A percentile compares a stretch with the other conserved stretches of the same genome.
phyloP scores from a whole-genome alignment of 2,329 filamentous ascomycete species.

The Remersonia thermophila region DNA sequence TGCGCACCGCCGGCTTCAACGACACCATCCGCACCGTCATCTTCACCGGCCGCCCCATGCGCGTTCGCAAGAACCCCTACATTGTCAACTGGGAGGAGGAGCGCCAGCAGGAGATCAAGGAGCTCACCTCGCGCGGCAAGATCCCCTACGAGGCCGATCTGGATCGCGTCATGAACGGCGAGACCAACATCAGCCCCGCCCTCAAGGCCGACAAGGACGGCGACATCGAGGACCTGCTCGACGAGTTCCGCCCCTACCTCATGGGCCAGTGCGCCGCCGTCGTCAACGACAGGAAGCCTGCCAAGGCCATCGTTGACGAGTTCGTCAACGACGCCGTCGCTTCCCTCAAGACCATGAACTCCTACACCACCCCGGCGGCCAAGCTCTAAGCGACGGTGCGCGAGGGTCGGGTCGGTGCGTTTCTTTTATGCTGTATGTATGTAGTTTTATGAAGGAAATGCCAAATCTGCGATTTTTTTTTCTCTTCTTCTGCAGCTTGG shows the following conservation, averaged over 20 bases:
- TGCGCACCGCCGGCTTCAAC: conserved; percentile 81
- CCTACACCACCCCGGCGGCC: conserved; percentile 19
- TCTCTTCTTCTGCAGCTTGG: background rate
- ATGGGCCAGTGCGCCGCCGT: conserved; percentile 97
- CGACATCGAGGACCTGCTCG: conserved; percentile 74
- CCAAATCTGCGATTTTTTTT: background rate
- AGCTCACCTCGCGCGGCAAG: conserved; percentile 75
- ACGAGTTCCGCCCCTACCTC: conserved; percentile 79
- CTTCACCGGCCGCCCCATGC: conserved; percentile 91
- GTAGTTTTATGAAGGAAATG: background rate
- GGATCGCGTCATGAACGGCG: conserved; percentile 59
- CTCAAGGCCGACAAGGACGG: conserved; percentile 46
- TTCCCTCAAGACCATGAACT: conserved; percentile 53
- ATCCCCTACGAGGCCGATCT: conserved; percentile 93
- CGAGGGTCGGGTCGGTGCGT: conserved; percentile 1
- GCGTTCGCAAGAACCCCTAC: conserved; percentile 87
- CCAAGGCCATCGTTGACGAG: conserved; percentile 89
- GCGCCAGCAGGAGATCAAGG: conserved; percentile 78
- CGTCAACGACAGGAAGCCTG: conserved; percentile 81
- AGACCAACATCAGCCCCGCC: conserved; percentile 49
- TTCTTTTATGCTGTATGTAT: background rate
- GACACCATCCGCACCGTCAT: conserved; percentile 97
- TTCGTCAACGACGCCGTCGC: conserved; percentile 72
- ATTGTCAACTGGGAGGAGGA: conserved; percentile 95
- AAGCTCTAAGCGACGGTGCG: conserved; percentile 46